Conservation (phyloP, 1,284 basidiomycete species). For the Vanrija pseudolonga region DNA sequence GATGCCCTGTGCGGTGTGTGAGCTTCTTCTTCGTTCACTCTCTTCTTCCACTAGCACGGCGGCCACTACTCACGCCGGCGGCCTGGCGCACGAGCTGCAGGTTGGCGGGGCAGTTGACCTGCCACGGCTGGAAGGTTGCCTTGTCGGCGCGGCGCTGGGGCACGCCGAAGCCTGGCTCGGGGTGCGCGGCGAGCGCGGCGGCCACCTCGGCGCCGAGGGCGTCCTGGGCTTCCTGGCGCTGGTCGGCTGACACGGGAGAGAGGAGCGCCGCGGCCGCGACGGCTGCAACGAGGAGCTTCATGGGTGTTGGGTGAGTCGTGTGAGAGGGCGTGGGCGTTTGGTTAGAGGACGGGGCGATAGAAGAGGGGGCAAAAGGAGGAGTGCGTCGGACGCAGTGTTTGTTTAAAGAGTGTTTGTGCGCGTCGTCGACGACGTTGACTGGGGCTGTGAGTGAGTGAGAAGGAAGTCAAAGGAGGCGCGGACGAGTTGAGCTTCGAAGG, state of each 20-base stretch:
- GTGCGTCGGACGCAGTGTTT: too few species aligned
- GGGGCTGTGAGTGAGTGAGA: too few species aligned
- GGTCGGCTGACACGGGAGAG: neutral
- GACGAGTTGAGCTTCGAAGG: too few species aligned
- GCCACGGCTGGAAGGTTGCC: slow-evolving; percentile 37
- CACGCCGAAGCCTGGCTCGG: neutral
- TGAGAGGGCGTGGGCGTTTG: too few species aligned
- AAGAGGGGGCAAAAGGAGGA: too few species aligned
- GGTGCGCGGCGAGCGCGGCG: neutral
- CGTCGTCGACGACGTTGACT: too few species aligned
- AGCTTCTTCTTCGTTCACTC: neutral
- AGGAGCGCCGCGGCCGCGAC: neutral
- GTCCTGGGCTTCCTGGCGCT: neutral
- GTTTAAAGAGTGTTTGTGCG: too few species aligned
- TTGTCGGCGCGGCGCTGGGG: neutral
- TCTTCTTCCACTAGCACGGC: too few species aligned
- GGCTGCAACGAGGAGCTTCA: neutral
- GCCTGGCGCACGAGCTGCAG: slow-evolving; percentile 38
- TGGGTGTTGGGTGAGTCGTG: neutral
- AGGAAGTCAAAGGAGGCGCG: too few species aligned
- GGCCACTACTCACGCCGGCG: slow-evolving; percentile 21
- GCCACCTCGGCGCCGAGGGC: neutral
- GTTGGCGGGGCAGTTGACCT: slow-evolving; percentile 38
- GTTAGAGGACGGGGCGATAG: too few species aligned
- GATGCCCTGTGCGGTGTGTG: slow-evolving; percentile 19